A percentile compares a stretch with the other conserved stretches of the same genome.
Evolutionary conservation across 306 rosid genomes (phyloP).

Genomic region (Quercus glauca): DNA sequence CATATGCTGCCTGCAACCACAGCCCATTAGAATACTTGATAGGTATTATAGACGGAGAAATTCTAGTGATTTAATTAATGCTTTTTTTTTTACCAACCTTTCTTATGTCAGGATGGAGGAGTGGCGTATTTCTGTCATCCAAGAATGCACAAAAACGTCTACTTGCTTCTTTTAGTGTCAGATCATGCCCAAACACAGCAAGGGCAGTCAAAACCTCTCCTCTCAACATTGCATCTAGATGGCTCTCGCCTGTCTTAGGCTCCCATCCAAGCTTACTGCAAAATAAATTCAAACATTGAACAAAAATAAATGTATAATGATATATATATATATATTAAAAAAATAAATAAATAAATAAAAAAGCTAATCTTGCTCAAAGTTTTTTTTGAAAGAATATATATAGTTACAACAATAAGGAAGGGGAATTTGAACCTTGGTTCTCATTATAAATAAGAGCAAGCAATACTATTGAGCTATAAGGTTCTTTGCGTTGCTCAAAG

Average conservation of each 20-base stretch:
- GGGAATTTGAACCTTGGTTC: too few species aligned
- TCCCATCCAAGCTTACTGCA: conserved; percentile 96
- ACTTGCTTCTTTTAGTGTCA: conserved; percentile 71
- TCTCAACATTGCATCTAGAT: conserved; percentile 86
- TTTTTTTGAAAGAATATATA: too few species aligned
- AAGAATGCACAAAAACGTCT: conserved; percentile 73
- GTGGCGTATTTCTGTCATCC: conserved; percentile 70
- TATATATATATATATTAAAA: neutral
- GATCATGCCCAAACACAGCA: conserved; percentile 65
- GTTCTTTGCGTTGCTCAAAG: neutral
- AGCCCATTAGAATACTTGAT: conserved; percentile 26
- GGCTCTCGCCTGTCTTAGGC: conserved; percentile 55
- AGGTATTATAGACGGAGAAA: conserved; percentile 7
- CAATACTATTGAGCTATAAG: too few species aligned
- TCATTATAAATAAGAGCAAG: too few species aligned
- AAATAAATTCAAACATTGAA: conserved; percentile 7
- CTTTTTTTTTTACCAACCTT: conserved; percentile 45
- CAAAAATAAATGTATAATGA: neutral
- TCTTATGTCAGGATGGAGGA: conserved; percentile 90
- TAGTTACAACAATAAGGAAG: too few species aligned
- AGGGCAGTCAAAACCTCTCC: conserved; percentile 90
- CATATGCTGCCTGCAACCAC: conserved; percentile 75
- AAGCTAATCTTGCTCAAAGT: neutral
- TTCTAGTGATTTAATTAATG: conserved; percentile 6
- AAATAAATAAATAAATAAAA: neutral